Percentiles rank a stretch among this genome's conserved stretches.
These are phyloP conservation scores for Pseudonectria buxi DNA, from an alignment of 2,329 filamentous ascomycete genomes.

Conservation along the genomic window DNA sequence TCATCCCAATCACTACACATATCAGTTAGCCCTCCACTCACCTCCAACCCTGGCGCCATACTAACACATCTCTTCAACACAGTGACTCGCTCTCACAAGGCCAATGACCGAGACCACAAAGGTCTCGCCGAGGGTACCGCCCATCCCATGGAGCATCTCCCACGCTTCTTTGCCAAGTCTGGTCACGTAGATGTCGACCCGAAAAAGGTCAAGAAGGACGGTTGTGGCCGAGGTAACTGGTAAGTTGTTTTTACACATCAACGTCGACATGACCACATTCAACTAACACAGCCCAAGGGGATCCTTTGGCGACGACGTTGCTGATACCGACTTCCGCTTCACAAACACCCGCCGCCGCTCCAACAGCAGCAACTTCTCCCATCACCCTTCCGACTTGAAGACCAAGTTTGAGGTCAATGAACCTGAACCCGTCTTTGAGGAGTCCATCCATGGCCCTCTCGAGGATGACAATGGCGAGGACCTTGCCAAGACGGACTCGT, in stretches of 20 bases:
- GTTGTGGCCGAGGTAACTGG: slow-evolving; percentile 90
- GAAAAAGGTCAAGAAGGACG: slow-evolving; percentile 95
- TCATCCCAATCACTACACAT: slow-evolving; percentile 4
- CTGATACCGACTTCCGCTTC: slow-evolving; percentile 78
- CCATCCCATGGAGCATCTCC: slow-evolving; percentile 63
- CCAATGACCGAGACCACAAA: slow-evolving; percentile 86
- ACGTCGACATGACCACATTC: slow-evolving; percentile 6
- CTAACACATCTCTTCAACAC: slow-evolving; percentile 8
- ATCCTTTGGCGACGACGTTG: slow-evolving; percentile 70
- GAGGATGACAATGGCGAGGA: slow-evolving; percentile 44
- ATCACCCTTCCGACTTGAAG: slow-evolving; percentile 72
- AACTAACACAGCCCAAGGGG: slow-evolving; percentile 54
- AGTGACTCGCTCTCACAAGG: slow-evolving; percentile 99
- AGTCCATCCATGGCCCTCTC: slow-evolving; percentile 65
- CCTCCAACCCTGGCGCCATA: background rate
- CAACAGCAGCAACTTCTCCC: slow-evolving; percentile 74
- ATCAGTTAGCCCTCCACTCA: slow-evolving; percentile 12
- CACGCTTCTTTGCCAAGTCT: slow-evolving; percentile 88
- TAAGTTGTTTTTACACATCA: slow-evolving; percentile 39
- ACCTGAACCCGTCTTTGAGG: slow-evolving; percentile 85
- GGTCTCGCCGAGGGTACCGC: slow-evolving; percentile 69
- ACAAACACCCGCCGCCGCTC: slow-evolving; percentile 83
- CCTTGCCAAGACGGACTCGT: slow-evolving; percentile 50
- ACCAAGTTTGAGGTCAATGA: slow-evolving; percentile 95
- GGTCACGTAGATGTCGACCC: slow-evolving; percentile 77